Evolutionary conservation across 1,284 basidiomycete species (phyloP).

Genomic region (Acaromyces ingoldii): DNA sequence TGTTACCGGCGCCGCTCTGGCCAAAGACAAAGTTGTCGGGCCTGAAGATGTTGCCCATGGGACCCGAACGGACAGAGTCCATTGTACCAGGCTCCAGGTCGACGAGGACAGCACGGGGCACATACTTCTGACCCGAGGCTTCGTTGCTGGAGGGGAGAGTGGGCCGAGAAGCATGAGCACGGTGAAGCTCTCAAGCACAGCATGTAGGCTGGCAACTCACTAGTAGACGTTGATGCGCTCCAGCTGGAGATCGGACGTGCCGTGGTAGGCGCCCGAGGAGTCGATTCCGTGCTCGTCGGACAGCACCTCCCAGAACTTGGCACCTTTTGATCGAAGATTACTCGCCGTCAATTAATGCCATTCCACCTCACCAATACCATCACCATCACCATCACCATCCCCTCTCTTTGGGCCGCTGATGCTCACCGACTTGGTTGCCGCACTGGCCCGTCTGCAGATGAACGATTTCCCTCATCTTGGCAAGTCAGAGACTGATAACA

Average conservation of each 20-base stretch:
- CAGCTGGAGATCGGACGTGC: constrained; percentile 89
- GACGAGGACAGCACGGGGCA: constrained; percentile 75
- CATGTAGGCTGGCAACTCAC: constrained; percentile 2
- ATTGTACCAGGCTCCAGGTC: constrained; percentile 96
- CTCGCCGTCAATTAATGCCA: too few species aligned
- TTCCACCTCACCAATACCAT: too few species aligned
- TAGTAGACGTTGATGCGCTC: constrained; percentile 70
- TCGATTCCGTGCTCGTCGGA: constrained; percentile 97
- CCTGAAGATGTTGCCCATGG: constrained; percentile 57
- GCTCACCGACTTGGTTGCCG: constrained; percentile 53
- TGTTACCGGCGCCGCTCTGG: constrained; percentile 60
- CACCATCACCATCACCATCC: too few species aligned
- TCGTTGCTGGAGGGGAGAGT: constrained; percentile 24
- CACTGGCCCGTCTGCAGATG: constrained; percentile 52
- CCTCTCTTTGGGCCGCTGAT: too few species aligned
- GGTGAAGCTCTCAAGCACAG: background rate
- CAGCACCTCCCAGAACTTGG: constrained; percentile 97
- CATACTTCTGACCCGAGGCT: constrained; percentile 64
- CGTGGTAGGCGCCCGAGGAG: constrained; percentile 81
- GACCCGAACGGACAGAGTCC: constrained; percentile 78
- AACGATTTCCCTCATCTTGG: constrained; percentile 17
- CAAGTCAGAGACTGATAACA: background rate
- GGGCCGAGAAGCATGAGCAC: background rate
- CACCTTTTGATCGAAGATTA: too few species aligned
- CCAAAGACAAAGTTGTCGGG: constrained; percentile 65